phyloP scores from a whole-genome alignment of 1,139 yeast species.

The Zygoascus hellenicus region DNA sequence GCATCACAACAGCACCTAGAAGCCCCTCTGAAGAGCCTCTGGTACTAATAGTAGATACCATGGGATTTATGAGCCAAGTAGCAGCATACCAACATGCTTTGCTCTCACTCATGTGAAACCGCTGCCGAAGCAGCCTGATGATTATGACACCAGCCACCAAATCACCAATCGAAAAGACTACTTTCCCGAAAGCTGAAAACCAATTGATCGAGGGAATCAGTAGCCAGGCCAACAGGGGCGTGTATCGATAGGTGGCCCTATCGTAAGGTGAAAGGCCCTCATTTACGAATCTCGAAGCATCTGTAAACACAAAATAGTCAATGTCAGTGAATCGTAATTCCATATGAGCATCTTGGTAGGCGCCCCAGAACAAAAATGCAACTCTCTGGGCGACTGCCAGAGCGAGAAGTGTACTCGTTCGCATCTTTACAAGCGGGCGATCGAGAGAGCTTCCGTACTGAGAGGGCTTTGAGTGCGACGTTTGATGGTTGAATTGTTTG shows the following conservation, averaged over 20 bases:
- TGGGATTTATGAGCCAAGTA: constrained; percentile 88
- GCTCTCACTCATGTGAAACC: constrained; percentile 27
- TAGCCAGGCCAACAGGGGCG: constrained; percentile 85
- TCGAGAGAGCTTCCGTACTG: too few species aligned
- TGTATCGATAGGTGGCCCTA: constrained; percentile 86
- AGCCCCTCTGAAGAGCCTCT: constrained; percentile 93
- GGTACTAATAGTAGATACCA: constrained; percentile 90
- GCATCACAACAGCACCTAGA: constrained; percentile 69
- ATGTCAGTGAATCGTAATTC: constrained; percentile 86
- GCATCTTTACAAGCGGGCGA: constrained; percentile 2
- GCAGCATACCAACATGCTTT: constrained; percentile 44
- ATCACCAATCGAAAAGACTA: constrained; percentile 71
- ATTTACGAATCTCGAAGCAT: constrained; percentile 73
- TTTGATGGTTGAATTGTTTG: too few species aligned
- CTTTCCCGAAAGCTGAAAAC: constrained; percentile 66
- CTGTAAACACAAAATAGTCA: constrained; percentile 88
- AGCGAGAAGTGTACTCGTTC: constrained; percentile 14
- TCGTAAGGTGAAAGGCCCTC: constrained; percentile 65
- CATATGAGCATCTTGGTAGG: constrained; percentile 78
- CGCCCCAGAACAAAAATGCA: constrained; percentile 71
- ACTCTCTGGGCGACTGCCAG: constrained; percentile 37
- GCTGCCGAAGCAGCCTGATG: constrained; percentile 38
- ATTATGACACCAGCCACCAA: constrained; percentile 72
- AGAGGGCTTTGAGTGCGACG: too few species aligned
- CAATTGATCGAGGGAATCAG: constrained; percentile 56